These are phyloP conservation scores for Colletotrichum sp. DNA, from an alignment of 2,329 filamentous ascomycete genomes.

Conservation along the genomic window DNA sequence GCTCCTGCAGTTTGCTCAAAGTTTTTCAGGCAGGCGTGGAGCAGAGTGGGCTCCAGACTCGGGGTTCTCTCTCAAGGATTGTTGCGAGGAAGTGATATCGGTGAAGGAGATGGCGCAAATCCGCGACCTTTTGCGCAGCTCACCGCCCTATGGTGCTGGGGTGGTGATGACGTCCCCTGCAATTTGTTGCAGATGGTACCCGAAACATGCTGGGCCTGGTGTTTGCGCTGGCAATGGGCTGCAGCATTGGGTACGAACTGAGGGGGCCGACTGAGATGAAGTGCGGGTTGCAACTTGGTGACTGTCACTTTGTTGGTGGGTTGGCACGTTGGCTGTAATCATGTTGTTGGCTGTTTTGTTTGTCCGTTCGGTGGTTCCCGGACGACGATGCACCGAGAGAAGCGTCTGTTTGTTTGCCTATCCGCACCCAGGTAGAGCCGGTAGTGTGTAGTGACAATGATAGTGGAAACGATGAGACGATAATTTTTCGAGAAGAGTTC, in stretches of 20 bases:
- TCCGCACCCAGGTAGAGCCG: background rate
- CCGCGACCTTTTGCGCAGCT: background rate
- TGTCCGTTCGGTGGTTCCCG: background rate
- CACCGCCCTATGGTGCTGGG: constrained; percentile 14
- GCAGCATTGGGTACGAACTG: background rate
- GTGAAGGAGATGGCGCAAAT: constrained; percentile 3
- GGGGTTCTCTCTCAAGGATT: background rate
- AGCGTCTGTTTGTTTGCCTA: background rate
- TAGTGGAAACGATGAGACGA: background rate
- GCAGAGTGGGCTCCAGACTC: background rate
- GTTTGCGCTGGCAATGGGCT: background rate
- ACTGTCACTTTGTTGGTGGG: background rate
- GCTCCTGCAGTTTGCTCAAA: background rate
- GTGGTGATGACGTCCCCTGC: background rate
- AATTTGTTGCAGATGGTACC: background rate
- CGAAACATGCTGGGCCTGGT: background rate
- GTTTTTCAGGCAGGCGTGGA: background rate
- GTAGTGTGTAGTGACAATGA: background rate
- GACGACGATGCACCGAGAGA: background rate
- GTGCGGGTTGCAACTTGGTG: background rate
- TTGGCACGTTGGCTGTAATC: background rate
- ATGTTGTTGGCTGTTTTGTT: background rate
- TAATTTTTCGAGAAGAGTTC: background rate
- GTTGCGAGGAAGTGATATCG: background rate
- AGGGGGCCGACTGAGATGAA: background rate